Base-by-base conservation (phyloP, 331 rosid genomes). In the Acacia pycnantha region DNA sequence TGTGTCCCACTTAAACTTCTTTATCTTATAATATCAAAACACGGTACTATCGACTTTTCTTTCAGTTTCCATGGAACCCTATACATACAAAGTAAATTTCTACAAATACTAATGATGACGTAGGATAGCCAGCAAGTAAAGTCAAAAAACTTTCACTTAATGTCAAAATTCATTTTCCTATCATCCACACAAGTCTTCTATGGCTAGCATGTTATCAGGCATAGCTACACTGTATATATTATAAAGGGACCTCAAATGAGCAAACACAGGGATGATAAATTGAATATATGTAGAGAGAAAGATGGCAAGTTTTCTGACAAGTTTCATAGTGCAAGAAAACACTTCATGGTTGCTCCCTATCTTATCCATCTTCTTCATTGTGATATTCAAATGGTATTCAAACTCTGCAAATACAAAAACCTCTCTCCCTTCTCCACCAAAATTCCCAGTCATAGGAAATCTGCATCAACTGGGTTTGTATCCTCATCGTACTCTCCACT, bases 361-460 rank as follows among this genome's bases (percentile, higher is more conserved):
- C 29, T 64, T 56, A 6, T 21, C 67, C 35, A 21, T 51, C 59
- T 66, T 67, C 19, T 26, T 69, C 40, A 1, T 65, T 35, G 19
- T 73, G 2, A 13, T 80, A 21, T 41, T 81, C 64, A 86, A 83
- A 83, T 77, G 89, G 87, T 77, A 44, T 54, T 58, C 44, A 44
- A 66, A 18, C 19, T 18, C 58, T 40, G 13, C 24, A 54, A 29
- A 10, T 21, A 24, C 5, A 35, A 35, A 47, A 31, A 76, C 15
- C 46, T 77, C 81, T 16, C 83, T 85, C 7, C 90, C 90, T 51
- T 87, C 89, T 6, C 89, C 92, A 22, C 85, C 85, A 53, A 85
- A 73, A 70, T 73, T 89, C 11, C 92, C 88, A 5, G 61, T 89
- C 50, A 26, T 87, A 33, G 87, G 89, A 68, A 89, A 89, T 89